Evolutionary conservation across 768 basidiomycete species (phyloP).

Genomic region (Suillus ampliporus): DNA sequence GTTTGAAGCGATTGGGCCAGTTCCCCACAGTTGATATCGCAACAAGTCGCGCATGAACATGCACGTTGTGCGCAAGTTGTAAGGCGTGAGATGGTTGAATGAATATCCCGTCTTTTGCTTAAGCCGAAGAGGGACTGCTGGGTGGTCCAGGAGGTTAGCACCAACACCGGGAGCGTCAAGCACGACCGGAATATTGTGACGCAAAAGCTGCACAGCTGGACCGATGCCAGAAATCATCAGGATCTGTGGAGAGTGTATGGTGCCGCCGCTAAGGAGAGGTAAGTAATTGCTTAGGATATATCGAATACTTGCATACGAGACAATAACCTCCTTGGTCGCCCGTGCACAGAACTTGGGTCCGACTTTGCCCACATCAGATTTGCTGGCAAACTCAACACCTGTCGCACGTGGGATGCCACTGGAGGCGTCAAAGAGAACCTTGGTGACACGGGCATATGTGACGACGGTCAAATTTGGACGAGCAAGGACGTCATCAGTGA

Average conservation of each 20-base stretch:
- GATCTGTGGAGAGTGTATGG: constrained; percentile 64
- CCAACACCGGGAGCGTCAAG: constrained; percentile 76
- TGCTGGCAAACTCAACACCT: constrained; percentile 10
- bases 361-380: constrained; percentile 15
- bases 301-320: constrained; percentile 24
- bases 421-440: constrained; percentile 13
- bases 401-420: constrained; percentile 6
- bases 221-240: constrained; percentile 75
- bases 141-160: constrained; percentile 60
- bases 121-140: neutral
- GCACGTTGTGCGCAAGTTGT: constrained; percentile 4
- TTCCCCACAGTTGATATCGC: constrained; percentile 25
- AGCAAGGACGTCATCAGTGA: constrained; percentile 24
- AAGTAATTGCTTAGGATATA: constrained; percentile 43
- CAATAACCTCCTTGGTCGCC: constrained; percentile 57
- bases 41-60: constrained; percentile 11
- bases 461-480: constrained; percentile 27
- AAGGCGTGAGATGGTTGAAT: constrained; percentile 8
- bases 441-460: constrained; percentile 13
- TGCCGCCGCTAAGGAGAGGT: constrained; percentile 38
- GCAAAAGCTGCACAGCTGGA: constrained; percentile 55
- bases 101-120: neutral
- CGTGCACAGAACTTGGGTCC: constrained; percentile 45
- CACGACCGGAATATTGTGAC: constrained; percentile 56
- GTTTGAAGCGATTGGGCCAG: constrained; percentile 54